Conservation (phyloP, 768 basidiomycete genomes). For the Agrocybe pediades region DNA sequence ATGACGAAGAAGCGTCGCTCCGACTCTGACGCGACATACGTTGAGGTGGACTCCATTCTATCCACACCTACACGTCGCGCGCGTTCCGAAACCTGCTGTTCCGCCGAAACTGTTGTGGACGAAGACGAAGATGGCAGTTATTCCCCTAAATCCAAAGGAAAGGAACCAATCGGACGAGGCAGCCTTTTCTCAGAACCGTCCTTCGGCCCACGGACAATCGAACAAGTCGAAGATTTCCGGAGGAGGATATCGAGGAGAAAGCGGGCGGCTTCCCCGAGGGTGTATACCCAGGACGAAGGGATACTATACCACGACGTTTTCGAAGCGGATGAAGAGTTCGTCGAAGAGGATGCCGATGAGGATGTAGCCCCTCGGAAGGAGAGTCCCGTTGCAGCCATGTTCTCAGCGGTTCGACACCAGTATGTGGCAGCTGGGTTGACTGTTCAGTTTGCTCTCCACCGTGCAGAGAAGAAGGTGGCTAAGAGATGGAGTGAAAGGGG, state of each 20-base stretch:
- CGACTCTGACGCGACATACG: background rate
- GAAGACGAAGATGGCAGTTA: background rate
- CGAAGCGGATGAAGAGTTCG: too few species aligned
- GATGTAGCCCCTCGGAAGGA: background rate
- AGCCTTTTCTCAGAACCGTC: background rate
- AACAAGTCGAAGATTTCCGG: background rate
- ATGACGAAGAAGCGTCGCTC: background rate
- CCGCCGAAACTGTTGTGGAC: slow-evolving; percentile 7
- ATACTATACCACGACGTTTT: background rate
- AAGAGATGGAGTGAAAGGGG: slow-evolving; percentile 1
- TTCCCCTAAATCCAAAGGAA: background rate
- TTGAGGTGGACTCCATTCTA: background rate
- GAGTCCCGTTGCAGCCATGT: background rate
- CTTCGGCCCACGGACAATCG: background rate
- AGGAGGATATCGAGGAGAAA: background rate
- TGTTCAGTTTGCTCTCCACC: slow-evolving; percentile 10
- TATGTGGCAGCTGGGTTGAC: slow-evolving; percentile 8
- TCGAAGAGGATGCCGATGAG: background rate
- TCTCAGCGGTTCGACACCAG: slow-evolving; percentile 9
- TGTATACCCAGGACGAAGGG: background rate
- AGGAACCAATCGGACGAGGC: background rate
- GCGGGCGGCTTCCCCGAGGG: background rate
- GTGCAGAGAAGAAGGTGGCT: slow-evolving; percentile 11
- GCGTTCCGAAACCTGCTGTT: slow-evolving; percentile 8
- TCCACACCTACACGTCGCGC: background rate